Evolutionary conservation across 805 yeast species (phyloP).

Genomic region (Schwanniomyces pseudopolymorphus): DNA sequence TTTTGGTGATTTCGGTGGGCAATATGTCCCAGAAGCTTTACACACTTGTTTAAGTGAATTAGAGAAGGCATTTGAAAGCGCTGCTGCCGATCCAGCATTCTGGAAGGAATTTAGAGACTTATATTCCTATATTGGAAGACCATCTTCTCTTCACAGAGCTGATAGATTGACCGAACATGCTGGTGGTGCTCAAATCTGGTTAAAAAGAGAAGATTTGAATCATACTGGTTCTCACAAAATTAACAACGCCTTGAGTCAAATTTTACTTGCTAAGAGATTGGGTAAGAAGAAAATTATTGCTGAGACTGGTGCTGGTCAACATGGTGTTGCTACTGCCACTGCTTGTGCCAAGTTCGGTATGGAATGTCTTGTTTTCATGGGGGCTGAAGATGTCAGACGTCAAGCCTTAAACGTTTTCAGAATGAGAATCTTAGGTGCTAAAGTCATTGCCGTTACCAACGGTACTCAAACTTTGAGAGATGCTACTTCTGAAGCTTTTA

Average conservation of each 20-base stretch:
- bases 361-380: constrained; percentile 95
- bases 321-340: constrained; percentile 91
- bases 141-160: constrained; percentile 88
- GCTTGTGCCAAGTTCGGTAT: constrained; percentile 92
- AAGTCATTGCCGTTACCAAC: constrained; percentile 87
- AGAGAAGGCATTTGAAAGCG: constrained; percentile 83
- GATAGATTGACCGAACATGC: constrained; percentile 85
- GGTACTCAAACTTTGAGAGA: constrained; percentile 97
- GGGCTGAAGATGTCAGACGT: constrained; percentile 98
- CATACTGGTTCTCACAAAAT: constrained; percentile 90
- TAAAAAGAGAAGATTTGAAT: constrained; percentile 93
- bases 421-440: constrained; percentile 95
- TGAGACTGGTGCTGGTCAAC: constrained; percentile 93
- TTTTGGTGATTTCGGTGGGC: constrained; percentile 97
- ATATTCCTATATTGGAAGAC: constrained; percentile 94
- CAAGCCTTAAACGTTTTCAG: constrained; percentile 98
- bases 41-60: constrained; percentile 88
- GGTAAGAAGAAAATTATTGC: constrained; percentile 80
- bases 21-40: constrained; percentile 95
- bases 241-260: constrained; percentile 82
- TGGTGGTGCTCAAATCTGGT: constrained; percentile 93
- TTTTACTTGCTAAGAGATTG: constrained; percentile 71
- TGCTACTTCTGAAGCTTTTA: constrained; percentile 95
- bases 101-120: constrained; percentile 89
- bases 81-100: constrained; percentile 84